phyloP scores from a whole-genome alignment of 257 asterid genomes.

The Galeopsis tetrahit region DNA sequence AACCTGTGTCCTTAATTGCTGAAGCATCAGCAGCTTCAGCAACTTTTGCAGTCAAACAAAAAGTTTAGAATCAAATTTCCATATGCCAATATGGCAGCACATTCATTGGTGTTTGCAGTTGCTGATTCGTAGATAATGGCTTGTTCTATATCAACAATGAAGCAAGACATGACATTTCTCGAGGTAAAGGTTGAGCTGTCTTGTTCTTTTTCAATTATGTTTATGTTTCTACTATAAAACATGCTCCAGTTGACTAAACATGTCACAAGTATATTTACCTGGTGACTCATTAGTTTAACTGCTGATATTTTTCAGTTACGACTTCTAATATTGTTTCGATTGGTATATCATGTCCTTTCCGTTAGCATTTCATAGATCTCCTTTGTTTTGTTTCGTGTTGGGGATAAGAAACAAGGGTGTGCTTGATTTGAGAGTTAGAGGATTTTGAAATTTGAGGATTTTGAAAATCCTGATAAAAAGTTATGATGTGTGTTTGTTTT shows the following conservation, averaged over 20 bases:
- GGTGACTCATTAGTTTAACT: not conserved
- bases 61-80: constrained; percentile 15
- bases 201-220: not conserved
- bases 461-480: no score
- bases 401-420: not conserved
- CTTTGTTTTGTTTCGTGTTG: not conserved
- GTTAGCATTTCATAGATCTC: not conserved
- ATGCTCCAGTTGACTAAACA: not conserved
- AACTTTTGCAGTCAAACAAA: constrained; percentile 57
- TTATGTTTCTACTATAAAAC: constrained; percentile 12
- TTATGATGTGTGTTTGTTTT: no score
- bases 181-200: constrained; percentile 29
- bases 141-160: constrained; percentile 25
- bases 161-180: constrained; percentile 21
- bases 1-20: constrained; percentile 82
- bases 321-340: not conserved
- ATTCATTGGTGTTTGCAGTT: constrained; percentile 13
- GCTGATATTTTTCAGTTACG: not conserved
- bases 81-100: constrained; percentile 18
- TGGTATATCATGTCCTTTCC: not conserved
- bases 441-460: no score
- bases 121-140: constrained; percentile 24
- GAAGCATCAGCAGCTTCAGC: constrained; percentile 91
- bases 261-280: not conserved
- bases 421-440: no score